phyloP scores from a whole-genome alignment of 495 filamentous ascomycete genomes.

The Immersiella caudata region DNA sequence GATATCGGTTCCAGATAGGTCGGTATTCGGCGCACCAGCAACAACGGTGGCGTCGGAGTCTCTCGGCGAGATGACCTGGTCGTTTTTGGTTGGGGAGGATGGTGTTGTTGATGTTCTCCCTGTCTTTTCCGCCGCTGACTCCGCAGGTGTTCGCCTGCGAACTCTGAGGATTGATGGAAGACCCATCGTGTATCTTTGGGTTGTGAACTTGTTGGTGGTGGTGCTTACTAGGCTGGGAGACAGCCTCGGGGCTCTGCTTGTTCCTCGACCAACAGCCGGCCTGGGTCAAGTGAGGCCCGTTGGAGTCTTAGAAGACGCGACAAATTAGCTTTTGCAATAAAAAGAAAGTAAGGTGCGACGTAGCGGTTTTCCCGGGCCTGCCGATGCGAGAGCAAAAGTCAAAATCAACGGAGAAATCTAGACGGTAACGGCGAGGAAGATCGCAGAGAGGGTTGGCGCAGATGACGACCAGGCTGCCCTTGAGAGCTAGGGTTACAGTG shows the following conservation, averaged over 20 bases:
- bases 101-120: not conserved
- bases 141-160: constrained; percentile 17
- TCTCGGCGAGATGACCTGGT: not conserved
- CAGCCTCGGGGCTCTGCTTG: not conserved
- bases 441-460: not conserved
- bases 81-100: not conserved
- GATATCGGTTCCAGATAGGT: constrained; percentile 24
- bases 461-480: not conserved
- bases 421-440: not conserved
- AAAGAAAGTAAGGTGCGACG: not conserved
- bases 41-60: constrained; percentile 3
- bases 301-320: not conserved
- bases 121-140: not conserved
- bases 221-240: not conserved
- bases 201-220: not conserved
- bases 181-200: constrained; percentile 18
- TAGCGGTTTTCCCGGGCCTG: not conserved
- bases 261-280: not conserved
- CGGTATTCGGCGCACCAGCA: not conserved
- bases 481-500: not conserved
- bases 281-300: not conserved
- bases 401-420: not conserved
- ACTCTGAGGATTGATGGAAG: constrained; percentile 26
- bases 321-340: not conserved
- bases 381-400: not conserved